These are phyloP conservation scores for Bretschneidera sinensis DNA, from an alignment of 345 rosid species.

Conservation along the genomic window DNA sequence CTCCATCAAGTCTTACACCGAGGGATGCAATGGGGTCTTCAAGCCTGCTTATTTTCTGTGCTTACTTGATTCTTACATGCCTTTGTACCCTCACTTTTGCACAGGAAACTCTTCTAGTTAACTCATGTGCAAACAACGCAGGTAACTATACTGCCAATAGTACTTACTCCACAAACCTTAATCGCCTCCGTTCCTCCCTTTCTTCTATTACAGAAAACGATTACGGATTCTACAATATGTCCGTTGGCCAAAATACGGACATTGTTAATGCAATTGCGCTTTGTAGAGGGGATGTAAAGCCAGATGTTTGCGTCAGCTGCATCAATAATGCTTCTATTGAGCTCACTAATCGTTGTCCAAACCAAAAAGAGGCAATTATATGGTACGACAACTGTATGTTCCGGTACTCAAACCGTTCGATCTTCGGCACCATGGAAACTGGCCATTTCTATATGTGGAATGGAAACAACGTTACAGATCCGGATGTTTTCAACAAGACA, in stretches of 20 bases:
- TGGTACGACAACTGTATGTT: conserved; percentile 11
- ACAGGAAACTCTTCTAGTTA: conserved; percentile 6
- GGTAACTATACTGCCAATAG: conserved; percentile 23
- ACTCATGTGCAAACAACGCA: conserved; percentile 1
- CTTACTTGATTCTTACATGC: too few species aligned
- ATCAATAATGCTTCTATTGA: neutral
- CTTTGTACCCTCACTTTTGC: too few species aligned
- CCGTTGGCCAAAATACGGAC: conserved; percentile 21
- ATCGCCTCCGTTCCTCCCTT: conserved; percentile 19
- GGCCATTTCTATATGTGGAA: conserved; percentile 7
- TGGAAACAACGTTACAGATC: conserved; percentile 6
- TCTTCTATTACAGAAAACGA: conserved; percentile 11
- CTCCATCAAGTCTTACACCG: too few species aligned
- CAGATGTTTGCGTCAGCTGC: neutral
- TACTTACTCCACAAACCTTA: conserved; percentile 17
- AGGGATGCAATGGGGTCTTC: too few species aligned
- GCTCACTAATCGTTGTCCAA: neutral
- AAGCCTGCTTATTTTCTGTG: too few species aligned
- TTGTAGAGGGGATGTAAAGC: too few species aligned
- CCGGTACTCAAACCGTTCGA: conserved; percentile 12
- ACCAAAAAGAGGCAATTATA: conserved; percentile 5
- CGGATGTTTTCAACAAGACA: conserved; percentile 14
- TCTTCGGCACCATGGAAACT: neutral
- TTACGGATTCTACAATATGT: conserved; percentile 31
- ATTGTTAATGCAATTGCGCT: conserved; percentile 34